Evolutionary conservation across 2,329 filamentous ascomycete genomes (phyloP).

Genomic region (Colletotrichum trifolii): DNA sequence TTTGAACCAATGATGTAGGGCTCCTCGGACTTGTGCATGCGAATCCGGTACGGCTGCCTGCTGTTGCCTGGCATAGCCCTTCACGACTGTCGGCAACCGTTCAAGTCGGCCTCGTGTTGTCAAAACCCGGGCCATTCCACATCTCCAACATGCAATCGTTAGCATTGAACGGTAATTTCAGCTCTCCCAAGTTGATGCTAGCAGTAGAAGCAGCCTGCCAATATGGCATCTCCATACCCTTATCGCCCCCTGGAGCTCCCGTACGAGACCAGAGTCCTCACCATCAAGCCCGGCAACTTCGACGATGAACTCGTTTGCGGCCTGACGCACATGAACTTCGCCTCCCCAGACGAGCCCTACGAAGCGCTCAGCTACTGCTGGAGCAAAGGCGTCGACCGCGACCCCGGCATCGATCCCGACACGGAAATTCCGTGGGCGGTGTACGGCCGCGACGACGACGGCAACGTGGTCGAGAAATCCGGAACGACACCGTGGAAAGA

Average conservation of each 20-base stretch:
- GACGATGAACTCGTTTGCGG: slow-evolving; percentile 17
- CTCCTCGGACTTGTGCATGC: too few relatives aligned
- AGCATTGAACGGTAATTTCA: too few relatives aligned
- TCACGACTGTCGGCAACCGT: too few relatives aligned
- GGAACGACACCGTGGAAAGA: slow-evolving; percentile 29
- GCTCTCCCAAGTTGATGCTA: too few relatives aligned
- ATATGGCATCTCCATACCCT: neutral
- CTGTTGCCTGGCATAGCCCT: too few relatives aligned
- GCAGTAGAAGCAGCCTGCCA: too few relatives aligned
- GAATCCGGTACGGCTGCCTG: too few relatives aligned
- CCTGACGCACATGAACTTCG: slow-evolving; percentile 9
- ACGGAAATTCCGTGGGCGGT: slow-evolving; percentile 18
- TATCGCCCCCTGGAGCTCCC: slow-evolving; percentile 25
- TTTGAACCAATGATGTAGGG: too few relatives aligned
- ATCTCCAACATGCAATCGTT: too few relatives aligned
- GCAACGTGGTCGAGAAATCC: neutral
- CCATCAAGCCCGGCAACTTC: slow-evolving; percentile 20
- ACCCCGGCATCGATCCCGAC: slow-evolving; percentile 2
- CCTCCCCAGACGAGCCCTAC: slow-evolving; percentile 25
- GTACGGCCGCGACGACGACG: slow-evolving; percentile 12
- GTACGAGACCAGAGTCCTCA: slow-evolving; percentile 29
- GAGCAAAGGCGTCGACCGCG: slow-evolving; percentile 29
- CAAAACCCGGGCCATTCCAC: too few relatives aligned
- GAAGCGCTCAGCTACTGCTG: slow-evolving; percentile 42
- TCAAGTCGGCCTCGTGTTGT: too few relatives aligned